Percentiles rank a stretch among this genome's conserved stretches.
phyloP scores from a whole-genome alignment of 164 flowering plant species.

The Vitis vinifera region DNA sequence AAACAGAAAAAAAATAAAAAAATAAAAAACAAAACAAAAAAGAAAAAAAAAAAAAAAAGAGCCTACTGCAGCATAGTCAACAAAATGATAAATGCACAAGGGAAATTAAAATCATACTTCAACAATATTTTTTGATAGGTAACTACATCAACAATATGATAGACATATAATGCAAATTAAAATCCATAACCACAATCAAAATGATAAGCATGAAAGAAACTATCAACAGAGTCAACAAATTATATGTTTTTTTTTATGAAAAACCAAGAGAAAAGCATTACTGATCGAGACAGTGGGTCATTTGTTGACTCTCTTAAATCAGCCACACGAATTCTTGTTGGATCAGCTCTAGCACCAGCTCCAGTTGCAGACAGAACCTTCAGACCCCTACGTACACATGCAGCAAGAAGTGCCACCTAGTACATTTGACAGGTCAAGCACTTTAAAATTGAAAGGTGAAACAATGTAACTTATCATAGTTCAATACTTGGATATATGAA shows the following conservation, averaged over 20 bases:
- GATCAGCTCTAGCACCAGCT: constrained; percentile 99
- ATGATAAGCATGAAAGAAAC: not conserved
- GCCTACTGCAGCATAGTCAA: not conserved
- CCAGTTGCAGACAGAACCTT: constrained; percentile 93
- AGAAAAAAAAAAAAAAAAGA: not conserved
- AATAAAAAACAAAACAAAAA: too few relatives aligned
- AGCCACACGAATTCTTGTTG: constrained; percentile 93
- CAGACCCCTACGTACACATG: constrained; percentile 88
- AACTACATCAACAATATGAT: not conserved
- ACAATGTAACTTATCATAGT: not conserved
- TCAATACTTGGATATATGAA: not conserved
- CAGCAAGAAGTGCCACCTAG: constrained; percentile 96
- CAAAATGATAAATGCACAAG: not conserved
- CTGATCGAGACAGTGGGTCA: constrained; percentile 89
- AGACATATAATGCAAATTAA: not conserved
- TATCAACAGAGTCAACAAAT: not conserved
- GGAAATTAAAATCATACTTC: not conserved
- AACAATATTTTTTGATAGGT: not conserved
- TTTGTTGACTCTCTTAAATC: constrained; percentile 88
- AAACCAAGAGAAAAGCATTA: constrained; percentile 25
- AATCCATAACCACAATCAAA: not conserved
- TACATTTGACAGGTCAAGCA: constrained; percentile 11
- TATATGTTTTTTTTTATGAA: not conserved
- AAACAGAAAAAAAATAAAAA: too few relatives aligned
- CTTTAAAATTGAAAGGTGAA: not conserved